Conservation (phyloP, 495 filamentous ascomycete species). For the Hyphodiscus hymeniophilus region DNA sequence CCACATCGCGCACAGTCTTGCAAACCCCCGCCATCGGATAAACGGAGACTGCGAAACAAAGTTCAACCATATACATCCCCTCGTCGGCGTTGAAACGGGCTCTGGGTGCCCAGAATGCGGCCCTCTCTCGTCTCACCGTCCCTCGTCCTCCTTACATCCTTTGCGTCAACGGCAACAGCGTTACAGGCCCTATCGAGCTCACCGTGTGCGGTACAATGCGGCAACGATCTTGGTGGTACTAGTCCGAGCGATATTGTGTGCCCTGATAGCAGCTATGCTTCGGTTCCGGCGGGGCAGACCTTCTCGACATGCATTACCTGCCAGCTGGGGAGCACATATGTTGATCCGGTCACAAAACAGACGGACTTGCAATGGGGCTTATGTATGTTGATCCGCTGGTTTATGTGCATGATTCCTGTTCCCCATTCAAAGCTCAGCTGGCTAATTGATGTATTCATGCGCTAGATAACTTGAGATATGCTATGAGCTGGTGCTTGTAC, state of each 20-base stretch:
- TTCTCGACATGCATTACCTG: constrained; percentile 55
- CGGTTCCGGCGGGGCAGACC: constrained; percentile 32
- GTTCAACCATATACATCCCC: neutral
- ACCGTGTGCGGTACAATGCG: constrained; percentile 20
- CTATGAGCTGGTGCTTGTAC: constrained; percentile 33
- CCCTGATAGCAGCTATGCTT: constrained; percentile 39
- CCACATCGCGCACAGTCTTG: neutral
- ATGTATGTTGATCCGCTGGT: constrained; percentile 32
- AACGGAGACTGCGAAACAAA: neutral
- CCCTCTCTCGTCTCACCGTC: neutral
- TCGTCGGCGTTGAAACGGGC: neutral
- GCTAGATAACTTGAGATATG: constrained; percentile 34
- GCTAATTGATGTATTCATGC: neutral
- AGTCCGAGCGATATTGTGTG: constrained; percentile 46
- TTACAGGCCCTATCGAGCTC: constrained; percentile 6
- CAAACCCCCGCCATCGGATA: neutral
- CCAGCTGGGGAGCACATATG: constrained; percentile 44
- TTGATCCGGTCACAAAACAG: constrained; percentile 36
- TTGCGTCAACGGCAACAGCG: constrained; percentile 1
- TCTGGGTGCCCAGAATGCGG: constrained; percentile 6
- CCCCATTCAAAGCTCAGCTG: neutral
- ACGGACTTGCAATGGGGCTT: constrained; percentile 53
- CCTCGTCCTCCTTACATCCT: constrained; percentile 12
- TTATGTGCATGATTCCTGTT: neutral
- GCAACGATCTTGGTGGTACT: constrained; percentile 18